These are phyloP conservation scores for Codiaeum variegatum DNA, from an alignment of 441 rosid genomes.

Conservation along the genomic window DNA sequence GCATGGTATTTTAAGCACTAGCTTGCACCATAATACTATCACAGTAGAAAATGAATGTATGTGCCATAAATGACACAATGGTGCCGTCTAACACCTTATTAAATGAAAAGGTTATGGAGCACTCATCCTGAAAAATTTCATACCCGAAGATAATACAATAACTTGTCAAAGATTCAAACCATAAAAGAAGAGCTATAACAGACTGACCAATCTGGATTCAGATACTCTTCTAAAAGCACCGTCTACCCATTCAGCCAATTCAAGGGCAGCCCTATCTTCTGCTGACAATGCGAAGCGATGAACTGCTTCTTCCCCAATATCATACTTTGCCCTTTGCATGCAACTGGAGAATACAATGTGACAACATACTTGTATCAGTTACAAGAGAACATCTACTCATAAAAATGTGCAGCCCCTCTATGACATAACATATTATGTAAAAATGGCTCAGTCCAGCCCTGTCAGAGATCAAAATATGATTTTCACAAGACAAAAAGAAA, in stretches of 20 bases:
- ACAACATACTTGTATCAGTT: conserved; percentile 15
- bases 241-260: conserved; percentile 98
- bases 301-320: conserved; percentile 96
- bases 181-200: conserved; percentile 11
- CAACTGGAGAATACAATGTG: conserved; percentile 58
- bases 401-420: neutral
- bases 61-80: neutral
- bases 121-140: neutral
- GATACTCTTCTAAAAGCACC: conserved; percentile 68
- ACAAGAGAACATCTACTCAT: neutral
- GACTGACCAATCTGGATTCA: conserved; percentile 44
- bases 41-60: neutral
- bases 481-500: neutral
- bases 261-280: conserved; percentile 97
- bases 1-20: neutral
- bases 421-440: neutral
- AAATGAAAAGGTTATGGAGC: neutral
- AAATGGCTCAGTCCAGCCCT: neutral
- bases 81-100: neutral
- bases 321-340: conserved; percentile 95
- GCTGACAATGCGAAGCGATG: conserved; percentile 93
- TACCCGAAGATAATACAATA: neutral
- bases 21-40: neutral
- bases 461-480: neutral
- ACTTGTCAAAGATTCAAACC: neutral